Evolutionary conservation across 306 rosid genomes (phyloP).

Genomic region (Delonix regia): DNA sequence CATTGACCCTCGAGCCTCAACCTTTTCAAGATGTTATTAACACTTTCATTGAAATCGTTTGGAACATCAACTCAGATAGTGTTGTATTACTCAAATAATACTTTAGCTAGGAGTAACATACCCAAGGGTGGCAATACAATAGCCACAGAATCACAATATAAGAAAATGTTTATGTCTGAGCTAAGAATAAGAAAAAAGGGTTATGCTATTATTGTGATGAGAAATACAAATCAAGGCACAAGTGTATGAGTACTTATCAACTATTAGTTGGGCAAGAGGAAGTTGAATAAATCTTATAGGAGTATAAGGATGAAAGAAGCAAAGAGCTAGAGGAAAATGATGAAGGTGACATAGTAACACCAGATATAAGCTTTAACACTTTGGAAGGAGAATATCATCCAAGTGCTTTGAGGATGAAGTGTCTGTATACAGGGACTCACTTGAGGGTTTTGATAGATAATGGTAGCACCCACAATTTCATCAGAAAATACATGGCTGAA

Average conservation of each 20-base stretch:
- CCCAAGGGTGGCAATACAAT: no score
- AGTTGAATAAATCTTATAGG: neutral
- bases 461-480: neutral
- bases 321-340: neutral
- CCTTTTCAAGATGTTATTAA: neutral
- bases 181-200: neutral
- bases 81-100: no score
- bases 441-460: neutral
- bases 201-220: neutral
- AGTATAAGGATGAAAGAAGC: neutral
- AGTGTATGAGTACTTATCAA: neutral
- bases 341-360: accelerated
- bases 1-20: accelerated
- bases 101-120: neutral
- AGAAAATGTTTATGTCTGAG: no score
- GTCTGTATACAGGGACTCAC: accelerated
- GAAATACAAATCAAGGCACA: neutral
- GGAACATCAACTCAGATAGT: no score
- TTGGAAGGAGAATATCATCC: neutral
- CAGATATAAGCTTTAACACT: neutral
- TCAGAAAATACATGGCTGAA: neutral
- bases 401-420: neutral
- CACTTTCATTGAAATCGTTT: no score
- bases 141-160: no score
- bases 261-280: neutral